Evolutionary conservation across 495 filamentous ascomycete genomes (phyloP).

Genomic region (Lepidopterella palustris): DNA sequence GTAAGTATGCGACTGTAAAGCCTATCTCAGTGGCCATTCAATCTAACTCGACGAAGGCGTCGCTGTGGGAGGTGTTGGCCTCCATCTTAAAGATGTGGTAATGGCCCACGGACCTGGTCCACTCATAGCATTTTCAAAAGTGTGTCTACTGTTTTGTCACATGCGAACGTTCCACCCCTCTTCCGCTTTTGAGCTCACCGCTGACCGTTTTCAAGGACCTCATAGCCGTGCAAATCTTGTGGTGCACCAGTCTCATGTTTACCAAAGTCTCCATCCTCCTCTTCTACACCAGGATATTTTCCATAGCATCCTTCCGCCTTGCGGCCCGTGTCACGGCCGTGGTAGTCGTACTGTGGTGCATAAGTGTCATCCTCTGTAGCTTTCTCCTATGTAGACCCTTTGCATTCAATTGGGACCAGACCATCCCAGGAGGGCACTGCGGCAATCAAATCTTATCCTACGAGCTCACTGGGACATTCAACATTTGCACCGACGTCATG

Average conservation of each 20-base stretch:
- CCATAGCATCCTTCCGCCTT: slow-evolving; percentile 5
- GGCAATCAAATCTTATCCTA: slow-evolving; percentile 5
- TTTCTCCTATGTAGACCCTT: slow-evolving; percentile 14
- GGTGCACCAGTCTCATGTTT: slow-evolving; percentile 3
- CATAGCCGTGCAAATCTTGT: slow-evolving; percentile 6
- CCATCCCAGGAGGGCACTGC: slow-evolving; percentile 1
- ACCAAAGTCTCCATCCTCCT: slow-evolving; percentile 15
- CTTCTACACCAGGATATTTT: slow-evolving; percentile 18
- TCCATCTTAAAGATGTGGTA: not conserved
- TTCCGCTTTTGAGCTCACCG: too few species aligned
- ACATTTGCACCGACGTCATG: slow-evolving; percentile 2
- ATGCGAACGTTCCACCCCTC: too few species aligned
- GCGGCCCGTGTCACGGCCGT: slow-evolving; percentile 2
- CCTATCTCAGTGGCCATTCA: not conserved
- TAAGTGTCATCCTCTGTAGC: slow-evolving; percentile 1
- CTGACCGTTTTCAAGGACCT: not conserved
- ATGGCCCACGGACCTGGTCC: not conserved
- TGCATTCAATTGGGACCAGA: slow-evolving; percentile 14
- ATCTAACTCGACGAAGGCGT: not conserved
- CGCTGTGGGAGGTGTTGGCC: not conserved
- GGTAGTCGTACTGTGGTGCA: not conserved
- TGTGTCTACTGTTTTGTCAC: not conserved
- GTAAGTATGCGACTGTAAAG: not conserved
- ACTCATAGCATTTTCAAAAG: not conserved
- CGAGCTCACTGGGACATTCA: not conserved